phyloP scores from a whole-genome alignment of 139 green algal species.

The Closterium sp. region DNA sequence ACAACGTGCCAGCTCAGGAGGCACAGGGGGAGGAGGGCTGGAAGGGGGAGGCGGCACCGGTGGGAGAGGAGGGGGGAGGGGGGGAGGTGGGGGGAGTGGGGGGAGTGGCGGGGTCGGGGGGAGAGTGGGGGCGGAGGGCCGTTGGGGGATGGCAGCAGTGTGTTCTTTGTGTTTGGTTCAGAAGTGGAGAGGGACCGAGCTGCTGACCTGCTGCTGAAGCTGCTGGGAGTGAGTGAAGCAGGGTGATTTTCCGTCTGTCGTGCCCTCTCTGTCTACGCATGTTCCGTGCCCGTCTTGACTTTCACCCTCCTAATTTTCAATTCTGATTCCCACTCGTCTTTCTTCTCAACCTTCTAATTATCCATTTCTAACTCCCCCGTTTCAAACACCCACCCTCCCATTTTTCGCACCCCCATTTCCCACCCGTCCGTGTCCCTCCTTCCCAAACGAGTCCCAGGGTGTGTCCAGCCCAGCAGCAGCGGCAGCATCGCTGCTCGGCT shows the following conservation, averaged over 20 bases:
- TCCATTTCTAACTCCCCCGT: no score
- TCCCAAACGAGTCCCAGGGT: no score
- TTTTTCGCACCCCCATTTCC: no score
- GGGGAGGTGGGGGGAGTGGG: background rate
- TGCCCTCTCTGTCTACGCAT: no score
- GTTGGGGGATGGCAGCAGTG: slow-evolving; percentile 1
- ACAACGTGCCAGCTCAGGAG: background rate
- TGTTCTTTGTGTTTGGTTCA: background rate
- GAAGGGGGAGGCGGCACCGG: background rate
- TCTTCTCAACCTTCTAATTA: no score
- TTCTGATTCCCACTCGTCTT: background rate
- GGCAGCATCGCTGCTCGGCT: background rate
- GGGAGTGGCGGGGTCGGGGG: background rate
- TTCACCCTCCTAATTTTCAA: background rate
- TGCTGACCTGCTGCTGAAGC: background rate
- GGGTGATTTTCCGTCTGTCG: background rate
- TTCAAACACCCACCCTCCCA: no score
- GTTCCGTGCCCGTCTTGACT: no score
- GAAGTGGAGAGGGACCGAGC: background rate
- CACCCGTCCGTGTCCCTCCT: no score
- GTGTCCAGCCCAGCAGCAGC: background rate
- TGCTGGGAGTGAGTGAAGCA: no score
- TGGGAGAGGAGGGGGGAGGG: background rate
- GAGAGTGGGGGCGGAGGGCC: background rate
- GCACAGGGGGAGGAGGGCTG: background rate